Conservation (phyloP, 441 rosid species). For the Cnidoscolus chayamansa region DNA sequence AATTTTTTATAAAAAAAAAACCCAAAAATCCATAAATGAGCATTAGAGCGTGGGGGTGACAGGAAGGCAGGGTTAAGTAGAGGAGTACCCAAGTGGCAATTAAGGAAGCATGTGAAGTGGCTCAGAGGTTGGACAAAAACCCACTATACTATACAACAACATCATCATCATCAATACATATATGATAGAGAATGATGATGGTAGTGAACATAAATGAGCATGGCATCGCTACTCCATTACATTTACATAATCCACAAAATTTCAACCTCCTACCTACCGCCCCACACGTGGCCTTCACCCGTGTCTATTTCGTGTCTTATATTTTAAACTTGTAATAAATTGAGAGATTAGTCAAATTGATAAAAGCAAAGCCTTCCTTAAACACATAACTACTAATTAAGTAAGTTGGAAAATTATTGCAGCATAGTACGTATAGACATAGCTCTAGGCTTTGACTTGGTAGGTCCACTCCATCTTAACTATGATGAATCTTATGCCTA, state of each 20-base stretch:
- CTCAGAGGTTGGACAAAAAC: slow-evolving; percentile 34
- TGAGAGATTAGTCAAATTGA: no score
- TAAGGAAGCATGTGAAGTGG: slow-evolving; percentile 37
- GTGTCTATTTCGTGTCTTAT: no score
- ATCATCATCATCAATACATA: slow-evolving; percentile 17
- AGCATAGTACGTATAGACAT: no score
- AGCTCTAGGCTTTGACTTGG: slow-evolving; percentile 12
- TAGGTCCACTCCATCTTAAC: slow-evolving; percentile 15
- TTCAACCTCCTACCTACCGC: no score
- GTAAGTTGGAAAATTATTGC: no score
- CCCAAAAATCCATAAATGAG: background rate
- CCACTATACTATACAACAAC: background rate
- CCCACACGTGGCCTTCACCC: no score
- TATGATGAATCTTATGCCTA: slow-evolving; percentile 9
- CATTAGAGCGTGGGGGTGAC: background rate
- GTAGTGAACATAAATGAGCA: slow-evolving; percentile 28
- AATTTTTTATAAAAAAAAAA: no score
- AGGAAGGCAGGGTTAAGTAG: slow-evolving; percentile 9
- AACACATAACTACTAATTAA: no score
- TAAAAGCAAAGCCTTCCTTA: no score
- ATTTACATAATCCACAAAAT: slow-evolving; percentile 27
- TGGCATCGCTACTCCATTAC: slow-evolving; percentile 44
- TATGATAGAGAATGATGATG: slow-evolving; percentile 14
- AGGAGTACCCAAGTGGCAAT: slow-evolving; percentile 21
- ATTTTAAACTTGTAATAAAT: no score